Evolutionary conservation across 2,329 filamentous ascomycete genomes (phyloP).

Genomic region (Helotiales sp.): DNA sequence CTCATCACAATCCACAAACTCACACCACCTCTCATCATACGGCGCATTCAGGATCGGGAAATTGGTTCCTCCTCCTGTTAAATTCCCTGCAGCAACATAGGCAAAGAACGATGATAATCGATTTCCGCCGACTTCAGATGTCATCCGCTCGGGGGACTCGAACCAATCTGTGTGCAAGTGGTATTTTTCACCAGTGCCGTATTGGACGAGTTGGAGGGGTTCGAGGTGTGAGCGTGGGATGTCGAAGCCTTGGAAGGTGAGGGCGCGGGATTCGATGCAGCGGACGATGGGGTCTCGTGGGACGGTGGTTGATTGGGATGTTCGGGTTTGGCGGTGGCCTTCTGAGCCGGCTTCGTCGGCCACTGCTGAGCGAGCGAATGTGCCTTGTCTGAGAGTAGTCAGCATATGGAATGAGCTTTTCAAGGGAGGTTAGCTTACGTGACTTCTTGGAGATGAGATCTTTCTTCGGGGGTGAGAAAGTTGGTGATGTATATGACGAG

Average conservation of each 20-base stretch:
- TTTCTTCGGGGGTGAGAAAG: conserved; percentile 49
- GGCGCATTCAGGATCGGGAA: conserved; percentile 49
- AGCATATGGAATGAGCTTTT: background rate
- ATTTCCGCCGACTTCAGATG: conserved; percentile 21
- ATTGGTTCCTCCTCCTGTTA: conserved; percentile 56
- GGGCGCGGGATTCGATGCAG: conserved; percentile 56
- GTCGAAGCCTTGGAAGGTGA: conserved; percentile 55
- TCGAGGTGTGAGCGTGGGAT: conserved; percentile 55
- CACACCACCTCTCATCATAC: conserved; percentile 47
- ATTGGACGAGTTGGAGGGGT: conserved; percentile 58
- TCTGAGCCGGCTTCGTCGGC: conserved; percentile 46
- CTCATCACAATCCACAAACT: conserved; percentile 53
- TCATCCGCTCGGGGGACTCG: conserved; percentile 3
- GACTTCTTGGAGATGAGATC: conserved; percentile 47
- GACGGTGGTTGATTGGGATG: conserved; percentile 48
- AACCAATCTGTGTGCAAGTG: conserved; percentile 59
- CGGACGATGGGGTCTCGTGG: conserved; percentile 46
- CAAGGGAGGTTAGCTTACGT: conserved; percentile 42
- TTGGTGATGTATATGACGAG: conserved; percentile 56
- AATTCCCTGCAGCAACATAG: conserved; percentile 49
- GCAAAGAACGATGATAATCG: conserved; percentile 57
- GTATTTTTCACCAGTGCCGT: conserved; percentile 57
- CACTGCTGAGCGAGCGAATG: conserved; percentile 45
- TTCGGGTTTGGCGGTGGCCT: conserved; percentile 46
- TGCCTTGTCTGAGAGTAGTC: conserved; percentile 16